Percentiles rank a stretch among this genome's conserved stretches.
phyloP scores from a whole-genome alignment of 2,329 filamentous ascomycete species.

The Fusarium mundagurra region DNA sequence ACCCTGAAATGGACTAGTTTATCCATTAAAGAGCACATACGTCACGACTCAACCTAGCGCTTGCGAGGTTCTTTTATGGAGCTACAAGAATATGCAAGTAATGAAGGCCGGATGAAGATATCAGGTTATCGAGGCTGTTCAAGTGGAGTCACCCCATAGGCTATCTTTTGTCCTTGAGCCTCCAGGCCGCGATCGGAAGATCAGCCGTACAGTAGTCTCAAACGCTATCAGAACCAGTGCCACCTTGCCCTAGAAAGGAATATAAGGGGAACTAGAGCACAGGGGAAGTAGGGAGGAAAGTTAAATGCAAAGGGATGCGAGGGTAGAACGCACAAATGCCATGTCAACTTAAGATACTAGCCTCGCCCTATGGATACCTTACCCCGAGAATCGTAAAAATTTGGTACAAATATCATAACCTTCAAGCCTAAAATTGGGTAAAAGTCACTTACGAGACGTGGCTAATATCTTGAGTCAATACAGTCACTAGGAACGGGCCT shows the following conservation, averaged over 20 bases:
- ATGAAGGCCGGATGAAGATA: not conserved
- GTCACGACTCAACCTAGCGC: too few species aligned
- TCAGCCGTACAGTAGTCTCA: not conserved
- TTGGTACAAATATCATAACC: not conserved
- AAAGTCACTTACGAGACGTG: not conserved
- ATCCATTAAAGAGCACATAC: too few species aligned
- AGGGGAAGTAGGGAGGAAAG: not conserved
- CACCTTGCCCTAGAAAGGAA: rapidly evolving
- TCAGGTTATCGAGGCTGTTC: not conserved
- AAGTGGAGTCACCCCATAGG: not conserved
- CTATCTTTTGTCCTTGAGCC: not conserved
- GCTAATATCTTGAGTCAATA: not conserved
- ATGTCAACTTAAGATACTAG: not conserved
- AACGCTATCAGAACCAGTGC: not conserved
- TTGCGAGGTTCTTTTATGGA: not conserved
- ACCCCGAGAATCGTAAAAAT: not conserved
- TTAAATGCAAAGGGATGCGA: not conserved
- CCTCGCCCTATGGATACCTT: not conserved
- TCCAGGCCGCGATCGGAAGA: not conserved
- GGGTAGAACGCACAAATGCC: not conserved
- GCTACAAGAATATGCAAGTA: not conserved
- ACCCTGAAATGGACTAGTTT: too few species aligned
- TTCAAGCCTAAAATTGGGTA: not conserved
- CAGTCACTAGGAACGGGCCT: not conserved
- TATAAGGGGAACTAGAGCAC: not conserved